Conservation (phyloP, 2,329 filamentous ascomycete genomes). For the Exophiala aquamarina region DNA sequence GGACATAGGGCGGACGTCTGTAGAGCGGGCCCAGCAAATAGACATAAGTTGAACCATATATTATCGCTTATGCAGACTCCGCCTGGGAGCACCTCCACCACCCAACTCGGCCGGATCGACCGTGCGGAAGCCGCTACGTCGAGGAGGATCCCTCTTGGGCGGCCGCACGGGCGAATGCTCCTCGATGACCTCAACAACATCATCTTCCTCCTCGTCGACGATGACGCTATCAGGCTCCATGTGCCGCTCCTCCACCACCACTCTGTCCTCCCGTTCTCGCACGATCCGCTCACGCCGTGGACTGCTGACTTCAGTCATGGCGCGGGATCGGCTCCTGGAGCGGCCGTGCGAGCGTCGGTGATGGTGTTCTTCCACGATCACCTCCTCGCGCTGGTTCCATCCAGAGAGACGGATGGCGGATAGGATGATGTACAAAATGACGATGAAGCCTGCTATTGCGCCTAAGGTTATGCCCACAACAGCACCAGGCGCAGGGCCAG, state of each 20-base stretch:
- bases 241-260: constrained; percentile 23
- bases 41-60: no score
- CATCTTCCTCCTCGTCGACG: constrained; percentile 25
- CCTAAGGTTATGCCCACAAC: constrained; percentile 49
- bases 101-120: constrained; percentile 30
- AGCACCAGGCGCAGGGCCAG: constrained; percentile 50
- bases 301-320: constrained; percentile 10
- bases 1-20: no score
- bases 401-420: constrained; percentile 11
- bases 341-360: constrained; percentile 13
- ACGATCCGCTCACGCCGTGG: constrained; percentile 10
- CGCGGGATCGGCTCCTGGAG: constrained; percentile 8
- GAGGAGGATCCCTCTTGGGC: constrained; percentile 13
- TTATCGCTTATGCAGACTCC: constrained; percentile 23
- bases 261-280: constrained; percentile 18
- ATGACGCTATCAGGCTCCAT: constrained; percentile 11
- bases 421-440: constrained; percentile 51
- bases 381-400: constrained; percentile 6
- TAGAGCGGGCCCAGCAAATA: no score
- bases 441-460: constrained; percentile 51
- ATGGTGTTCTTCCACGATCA: constrained; percentile 21
- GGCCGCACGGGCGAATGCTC: constrained; percentile 27
- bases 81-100: constrained; percentile 22
- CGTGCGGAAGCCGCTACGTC: constrained; percentile 27
- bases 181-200: constrained; percentile 31